Evolutionary conservation across 495 filamentous ascomycete genomes (phyloP), one percentile per base, ranked within the genome.

Genomic region (Thozetella sp.): DNA sequence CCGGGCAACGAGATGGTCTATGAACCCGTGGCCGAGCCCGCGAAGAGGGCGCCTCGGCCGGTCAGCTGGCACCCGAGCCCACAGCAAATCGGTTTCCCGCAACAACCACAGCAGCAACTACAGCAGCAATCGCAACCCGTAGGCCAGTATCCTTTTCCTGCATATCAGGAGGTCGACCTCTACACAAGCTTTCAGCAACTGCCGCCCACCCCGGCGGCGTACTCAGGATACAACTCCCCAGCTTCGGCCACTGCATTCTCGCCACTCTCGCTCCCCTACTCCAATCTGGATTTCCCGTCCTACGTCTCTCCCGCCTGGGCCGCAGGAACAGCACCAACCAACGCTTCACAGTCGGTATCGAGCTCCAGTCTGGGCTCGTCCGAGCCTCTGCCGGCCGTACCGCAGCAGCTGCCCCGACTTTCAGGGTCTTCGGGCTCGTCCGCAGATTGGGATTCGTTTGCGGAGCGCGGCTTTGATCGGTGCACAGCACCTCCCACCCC

Each of bases 21-120:
- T 71, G 60, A 71, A 60, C 48, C 67, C 62, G 55, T 64, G 57
- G 60, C 72, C 56, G 68, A 73, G 25, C 62, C 61, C n/a, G 61
- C 69, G 46, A 68, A 60, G 59, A 70, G 63, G 52, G 71, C 65
- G 56, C 68, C 60, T 50, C 71, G 90, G 15, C 90, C 89, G 22
- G 81, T 87, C 24, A 91, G 88, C 67, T 92, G 90, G 90, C 89
- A 92, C 70, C 86, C 89, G 13, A 76, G 77, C 20, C 76, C 80
- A 19, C 74, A 79, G 22, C 52, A 75, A 10, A 17, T 67, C 60
- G 61, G 67, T 60, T 62, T 68, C 46, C 65, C 63, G 26, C 46
- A 57, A 26, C 17, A 67, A 48, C 53, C 65, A 23, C 67, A 68
- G 50, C 56, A 57, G 26, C 62, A 67, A 23, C 67, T 62, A 13